phyloP scores from a whole-genome alignment of 257 asterid genomes.

The Paraleonurus japonicus region DNA sequence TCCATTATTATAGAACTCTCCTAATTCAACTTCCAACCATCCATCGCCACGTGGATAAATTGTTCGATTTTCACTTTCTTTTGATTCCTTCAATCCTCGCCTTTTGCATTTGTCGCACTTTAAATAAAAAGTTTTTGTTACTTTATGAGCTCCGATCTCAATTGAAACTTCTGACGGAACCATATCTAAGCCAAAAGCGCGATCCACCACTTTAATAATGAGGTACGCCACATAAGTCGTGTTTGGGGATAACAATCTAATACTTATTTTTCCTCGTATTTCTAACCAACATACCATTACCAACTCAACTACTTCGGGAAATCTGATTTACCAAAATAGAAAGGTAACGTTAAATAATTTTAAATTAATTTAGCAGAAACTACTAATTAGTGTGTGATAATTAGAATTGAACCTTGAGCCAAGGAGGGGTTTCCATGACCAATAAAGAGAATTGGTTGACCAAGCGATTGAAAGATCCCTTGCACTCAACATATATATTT shows the following conservation, averaged over 20 bases:
- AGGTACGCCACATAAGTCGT: slow-evolving; percentile 66
- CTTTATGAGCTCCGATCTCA: slow-evolving; percentile 36
- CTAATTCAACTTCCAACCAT: slow-evolving; percentile 77
- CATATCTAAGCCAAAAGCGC: slow-evolving; percentile 60
- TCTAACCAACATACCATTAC: slow-evolving; percentile 55
- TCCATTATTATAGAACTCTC: slow-evolving; percentile 55
- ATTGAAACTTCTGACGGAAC: slow-evolving; percentile 46
- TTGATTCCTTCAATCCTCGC: background rate
- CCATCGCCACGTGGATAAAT: slow-evolving; percentile 52
- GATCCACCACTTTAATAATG: slow-evolving; percentile 42
- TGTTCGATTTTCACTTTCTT: slow-evolving; percentile 9
- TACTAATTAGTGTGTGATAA: background rate
- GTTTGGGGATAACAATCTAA: slow-evolving; percentile 45
- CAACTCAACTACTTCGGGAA: slow-evolving; percentile 35
- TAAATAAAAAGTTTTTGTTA: slow-evolving; percentile 24
- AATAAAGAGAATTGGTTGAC: slow-evolving; percentile 51
- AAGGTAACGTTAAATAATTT: too few relatives aligned
- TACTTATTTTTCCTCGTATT: slow-evolving; percentile 43
- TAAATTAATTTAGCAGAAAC: background rate
- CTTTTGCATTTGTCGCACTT: slow-evolving; percentile 8
- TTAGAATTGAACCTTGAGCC: slow-evolving; percentile 36
- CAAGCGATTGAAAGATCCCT: slow-evolving; percentile 63
- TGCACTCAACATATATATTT: slow-evolving; percentile 65
- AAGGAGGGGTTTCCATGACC: slow-evolving; percentile 71
- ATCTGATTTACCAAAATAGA: slow-evolving; percentile 19